Base-by-base conservation (phyloP, 495 filamentous ascomycete species). In the Evernia prunastri region DNA sequence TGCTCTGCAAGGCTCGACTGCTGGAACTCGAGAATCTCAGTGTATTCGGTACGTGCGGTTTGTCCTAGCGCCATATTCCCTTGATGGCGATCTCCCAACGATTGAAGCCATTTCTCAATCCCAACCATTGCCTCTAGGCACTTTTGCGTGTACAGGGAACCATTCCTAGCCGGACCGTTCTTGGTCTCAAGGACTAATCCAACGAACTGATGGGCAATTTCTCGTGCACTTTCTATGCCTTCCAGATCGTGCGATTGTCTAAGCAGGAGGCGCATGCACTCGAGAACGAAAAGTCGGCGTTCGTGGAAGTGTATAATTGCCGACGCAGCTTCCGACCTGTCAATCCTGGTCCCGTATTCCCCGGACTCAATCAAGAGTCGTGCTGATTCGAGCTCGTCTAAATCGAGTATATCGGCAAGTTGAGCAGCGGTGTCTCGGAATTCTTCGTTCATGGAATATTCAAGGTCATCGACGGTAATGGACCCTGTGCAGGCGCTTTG, bases 361-460 rank as follows among this genome's bases (percentile, higher is more conserved):
- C 89, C 82, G 10, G 88, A 83, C 45, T 81, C 80, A 23, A 95
- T 73, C 63, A 93, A 83, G 31, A 96, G 76, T 56, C 80, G 73
- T 10, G 92, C 89, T 27, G 95, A 87, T 70, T 91, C 79, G 57
- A 96, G 67, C 74, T 99, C 94, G 75, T 99, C 93, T 35, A 99
- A 80, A 67, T 96, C 84, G 60, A 97, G 79, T 31, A 86, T 86
- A 76, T 97, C 93, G 58, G 92, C 90, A 43, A 97, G 75, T 71
- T 89, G 81, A 23, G 92, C 78, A 40, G 87, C 81, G 61, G 85
- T 82, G 73, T 95, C 86, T 73, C 91, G 82, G 73, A 97, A 97
- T 68, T 93, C 86, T 47, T 87, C 79, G 72, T 96, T 97, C 72
- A 97, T 77, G n/a, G 81, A 69, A 72, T 91, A 97, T 68, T 92